phyloP scores from a whole-genome alignment of 371 early-diverging fungal species.

The Umbelopsis sp. region DNA sequence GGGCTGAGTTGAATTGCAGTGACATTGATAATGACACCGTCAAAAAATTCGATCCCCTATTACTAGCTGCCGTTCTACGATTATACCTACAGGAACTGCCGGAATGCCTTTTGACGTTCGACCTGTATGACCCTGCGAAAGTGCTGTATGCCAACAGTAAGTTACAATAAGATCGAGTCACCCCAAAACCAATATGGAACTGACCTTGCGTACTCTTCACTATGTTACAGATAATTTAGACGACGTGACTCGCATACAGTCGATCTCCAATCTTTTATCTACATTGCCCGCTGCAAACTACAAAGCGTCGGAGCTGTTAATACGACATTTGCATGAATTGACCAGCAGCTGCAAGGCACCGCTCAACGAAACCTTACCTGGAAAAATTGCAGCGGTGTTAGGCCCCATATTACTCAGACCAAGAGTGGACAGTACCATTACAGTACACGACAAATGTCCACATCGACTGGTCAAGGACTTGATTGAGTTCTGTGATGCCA shows the following conservation, averaged over 20 bases:
- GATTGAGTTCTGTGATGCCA: slow-evolving; percentile 35
- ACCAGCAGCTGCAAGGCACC: slow-evolving; percentile 16
- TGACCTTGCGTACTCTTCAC: background rate
- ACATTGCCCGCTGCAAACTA: slow-evolving; percentile 57
- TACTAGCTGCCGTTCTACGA: slow-evolving; percentile 65
- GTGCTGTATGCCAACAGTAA: slow-evolving; percentile 66
- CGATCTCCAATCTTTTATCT: slow-evolving; percentile 54
- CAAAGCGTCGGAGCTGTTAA: slow-evolving; percentile 50
- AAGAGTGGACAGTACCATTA: slow-evolving; percentile 50
- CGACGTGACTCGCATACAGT: slow-evolving; percentile 40
- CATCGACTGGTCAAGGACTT: slow-evolving; percentile 60
- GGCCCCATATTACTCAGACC: slow-evolving; percentile 66
- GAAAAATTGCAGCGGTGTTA: slow-evolving; percentile 39
- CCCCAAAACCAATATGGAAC: background rate
- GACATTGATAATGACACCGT: slow-evolving; percentile 39
- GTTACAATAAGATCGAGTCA: slow-evolving; percentile 14
- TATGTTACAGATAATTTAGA: slow-evolving; percentile 35
- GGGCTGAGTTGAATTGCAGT: slow-evolving; percentile 63
- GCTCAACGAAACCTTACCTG: background rate
- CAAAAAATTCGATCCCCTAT: slow-evolving; percentile 57
- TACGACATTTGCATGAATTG: slow-evolving; percentile 50
- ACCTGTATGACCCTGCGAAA: slow-evolving; percentile 77
- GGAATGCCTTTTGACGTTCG: slow-evolving; percentile 69
- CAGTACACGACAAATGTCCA: slow-evolving; percentile 62
- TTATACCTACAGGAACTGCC: slow-evolving; percentile 78